Conservation (phyloP, 116 monocot species). For the Cymodocea nodosa region DNA sequence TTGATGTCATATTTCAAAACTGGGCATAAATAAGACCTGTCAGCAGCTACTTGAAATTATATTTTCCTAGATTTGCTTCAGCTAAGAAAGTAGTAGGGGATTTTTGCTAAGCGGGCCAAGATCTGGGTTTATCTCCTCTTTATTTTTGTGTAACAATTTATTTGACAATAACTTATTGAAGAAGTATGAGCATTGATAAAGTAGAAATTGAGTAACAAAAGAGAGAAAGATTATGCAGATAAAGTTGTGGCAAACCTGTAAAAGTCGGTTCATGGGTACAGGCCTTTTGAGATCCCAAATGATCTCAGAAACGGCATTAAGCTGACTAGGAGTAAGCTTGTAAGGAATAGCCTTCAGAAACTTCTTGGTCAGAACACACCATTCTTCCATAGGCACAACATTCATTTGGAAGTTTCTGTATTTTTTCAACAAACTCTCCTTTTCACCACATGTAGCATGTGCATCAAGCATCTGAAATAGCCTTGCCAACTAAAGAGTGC, state of each 20-base stretch:
- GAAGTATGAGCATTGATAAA: no score
- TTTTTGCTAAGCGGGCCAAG: no score
- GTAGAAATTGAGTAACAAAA: not conserved
- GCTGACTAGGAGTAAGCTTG: constrained; percentile 80
- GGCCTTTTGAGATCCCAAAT: constrained; percentile 88
- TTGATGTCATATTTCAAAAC: no score
- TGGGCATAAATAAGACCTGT: not conserved
- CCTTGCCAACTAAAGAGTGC: constrained; percentile 55
- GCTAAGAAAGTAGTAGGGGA: no score
- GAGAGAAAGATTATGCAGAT: not conserved
- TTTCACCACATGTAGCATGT: constrained; percentile 58
- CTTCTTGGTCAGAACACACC: constrained; percentile 56
- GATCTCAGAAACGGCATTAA: constrained; percentile 90
- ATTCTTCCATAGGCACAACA: constrained; percentile 41
- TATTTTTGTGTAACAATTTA: no score
- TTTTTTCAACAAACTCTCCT: constrained; percentile 56
- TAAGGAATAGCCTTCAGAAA: constrained; percentile 81
- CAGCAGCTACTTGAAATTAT: no score
- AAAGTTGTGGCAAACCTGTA: constrained; percentile 51
- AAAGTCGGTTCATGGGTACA: constrained; percentile 94
- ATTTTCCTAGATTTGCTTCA: no score
- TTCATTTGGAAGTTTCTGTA: constrained; percentile 46
- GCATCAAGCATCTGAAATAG: constrained; percentile 92
- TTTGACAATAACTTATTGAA: no score
- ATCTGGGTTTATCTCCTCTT: no score